These are phyloP conservation scores for Leucaena leucocephala DNA, from an alignment of 306 rosid species.

Conservation along the genomic window DNA sequence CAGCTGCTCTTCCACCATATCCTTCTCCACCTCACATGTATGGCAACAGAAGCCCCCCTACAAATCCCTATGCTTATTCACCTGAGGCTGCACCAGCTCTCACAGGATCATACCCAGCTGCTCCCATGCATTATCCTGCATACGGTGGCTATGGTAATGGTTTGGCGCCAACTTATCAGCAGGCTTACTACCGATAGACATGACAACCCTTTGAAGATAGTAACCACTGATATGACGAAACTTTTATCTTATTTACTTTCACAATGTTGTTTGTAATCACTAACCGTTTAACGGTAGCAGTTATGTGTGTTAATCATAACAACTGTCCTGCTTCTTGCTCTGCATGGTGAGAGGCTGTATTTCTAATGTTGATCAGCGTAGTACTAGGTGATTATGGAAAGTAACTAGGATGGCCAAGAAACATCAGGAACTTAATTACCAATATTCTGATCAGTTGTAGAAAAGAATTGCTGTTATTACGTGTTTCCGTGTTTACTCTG, in stretches of 20 bases:
- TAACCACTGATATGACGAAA: constrained; percentile 93
- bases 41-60: constrained; percentile 92
- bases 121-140: constrained; percentile 91
- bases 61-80: constrained; percentile 76
- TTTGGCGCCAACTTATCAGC: constrained; percentile 95
- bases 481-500: constrained; percentile 45
- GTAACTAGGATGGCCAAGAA: constrained; percentile 88
- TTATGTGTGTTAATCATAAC: constrained; percentile 90
- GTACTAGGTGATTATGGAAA: constrained; percentile 92
- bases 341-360: constrained; percentile 79
- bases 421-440: constrained; percentile 57
- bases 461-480: constrained; percentile 52
- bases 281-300: constrained; percentile 98
- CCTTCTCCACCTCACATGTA: constrained; percentile 96
- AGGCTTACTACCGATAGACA: constrained; percentile 99
- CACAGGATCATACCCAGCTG: constrained; percentile 69
- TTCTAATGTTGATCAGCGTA: constrained; percentile 92
- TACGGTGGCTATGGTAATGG: constrained; percentile 85
- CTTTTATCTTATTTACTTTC: constrained; percentile 70
- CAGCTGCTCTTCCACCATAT: constrained; percentile 85
- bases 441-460: constrained; percentile 72
- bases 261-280: constrained; percentile 93
- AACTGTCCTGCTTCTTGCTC: constrained; percentile 74
- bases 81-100: constrained; percentile 79
- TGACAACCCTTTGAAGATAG: constrained; percentile 76